Conservation (phyloP, 495 filamentous ascomycete species). For the Cudoniella acicularis region DNA sequence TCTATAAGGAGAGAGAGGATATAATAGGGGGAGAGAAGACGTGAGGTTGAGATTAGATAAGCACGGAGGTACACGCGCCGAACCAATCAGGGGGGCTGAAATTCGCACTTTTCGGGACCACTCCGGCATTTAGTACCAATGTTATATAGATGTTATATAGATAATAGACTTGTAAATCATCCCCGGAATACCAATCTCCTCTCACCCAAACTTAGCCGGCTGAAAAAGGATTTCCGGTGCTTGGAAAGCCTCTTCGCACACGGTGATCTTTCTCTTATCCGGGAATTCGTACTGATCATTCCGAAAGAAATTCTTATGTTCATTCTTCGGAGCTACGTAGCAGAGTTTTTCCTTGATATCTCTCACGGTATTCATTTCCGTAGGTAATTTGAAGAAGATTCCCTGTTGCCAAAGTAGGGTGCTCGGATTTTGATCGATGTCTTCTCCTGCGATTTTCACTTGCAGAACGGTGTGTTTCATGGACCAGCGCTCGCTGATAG, state of each 20-base stretch:
- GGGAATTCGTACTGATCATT: not conserved
- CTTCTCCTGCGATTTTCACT: not conserved
- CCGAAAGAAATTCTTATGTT: not conserved
- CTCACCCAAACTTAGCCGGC: not conserved
- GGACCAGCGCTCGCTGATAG: not conserved
- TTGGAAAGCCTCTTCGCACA: not conserved
- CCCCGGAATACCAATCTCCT: not conserved
- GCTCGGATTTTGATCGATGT: not conserved
- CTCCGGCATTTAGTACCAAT: no score
- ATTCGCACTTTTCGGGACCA: no score
- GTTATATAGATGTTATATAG: no score
- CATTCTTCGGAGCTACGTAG: not conserved
- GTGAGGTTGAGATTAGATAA: no score
- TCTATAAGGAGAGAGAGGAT: no score
- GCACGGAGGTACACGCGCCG: no score
- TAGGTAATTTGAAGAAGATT: not conserved
- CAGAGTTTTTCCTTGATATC: not conserved
- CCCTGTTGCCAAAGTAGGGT: not conserved
- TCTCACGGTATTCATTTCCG: not conserved
- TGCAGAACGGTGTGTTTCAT: not conserved
- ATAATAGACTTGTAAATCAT: not conserved
- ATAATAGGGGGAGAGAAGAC: no score
- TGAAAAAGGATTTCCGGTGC: not conserved
- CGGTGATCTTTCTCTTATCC: not conserved
- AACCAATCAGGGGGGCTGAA: no score